Base-by-base conservation (phyloP, 768 basidiomycete genomes). In the Austroboletus festivus region DNA sequence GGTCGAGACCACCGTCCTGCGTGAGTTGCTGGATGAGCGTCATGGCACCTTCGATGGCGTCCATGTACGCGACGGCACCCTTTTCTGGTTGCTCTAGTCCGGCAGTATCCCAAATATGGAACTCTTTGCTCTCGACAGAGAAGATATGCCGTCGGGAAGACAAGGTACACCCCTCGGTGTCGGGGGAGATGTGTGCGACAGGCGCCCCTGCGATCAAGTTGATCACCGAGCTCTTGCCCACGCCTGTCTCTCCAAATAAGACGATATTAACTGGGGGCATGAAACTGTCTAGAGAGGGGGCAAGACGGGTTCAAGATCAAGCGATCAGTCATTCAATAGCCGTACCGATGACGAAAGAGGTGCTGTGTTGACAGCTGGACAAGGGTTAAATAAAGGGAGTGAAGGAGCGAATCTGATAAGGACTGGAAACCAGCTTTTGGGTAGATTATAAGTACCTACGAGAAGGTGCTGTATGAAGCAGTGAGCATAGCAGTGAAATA, bases 221-320 rank as follows among this genome's bases (percentile, higher is more conserved):
- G 52, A 67, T 56, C n/a, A 67, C 50, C 0, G 63, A 65, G 47
- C 61, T 68, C 53, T 63, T 67, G 28, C 64, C 64, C 0, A 60
- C 48, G 15, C 74, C 71, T 0, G 69, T 67, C 51, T 74, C 72
- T 9, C 74, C 75, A 37, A 75, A 75, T n/a, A 76, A 37, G 39
- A 75, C 61, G 35, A 75, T 56, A 42, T 75, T 76, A 33, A 60
- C 45, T 1, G 57, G 56, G 8, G 47, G 16, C 59, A 61, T 55
- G 48, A 35, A 12, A 42, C 24, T 26, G 47, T 41, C 53, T 55
- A 26, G 12, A n/a, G n/a, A 24, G 30, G 15, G 30, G 24, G 20
- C 3, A 8, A 3, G 9, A n/a, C 23, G 19, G 28, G n/a, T 44
- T 47, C 44, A 37, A 48, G 20, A 50, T 47, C 16, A 5, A 11